Conservation (phyloP, 345 rosid genomes). For the Citropsis articulata region DNA sequence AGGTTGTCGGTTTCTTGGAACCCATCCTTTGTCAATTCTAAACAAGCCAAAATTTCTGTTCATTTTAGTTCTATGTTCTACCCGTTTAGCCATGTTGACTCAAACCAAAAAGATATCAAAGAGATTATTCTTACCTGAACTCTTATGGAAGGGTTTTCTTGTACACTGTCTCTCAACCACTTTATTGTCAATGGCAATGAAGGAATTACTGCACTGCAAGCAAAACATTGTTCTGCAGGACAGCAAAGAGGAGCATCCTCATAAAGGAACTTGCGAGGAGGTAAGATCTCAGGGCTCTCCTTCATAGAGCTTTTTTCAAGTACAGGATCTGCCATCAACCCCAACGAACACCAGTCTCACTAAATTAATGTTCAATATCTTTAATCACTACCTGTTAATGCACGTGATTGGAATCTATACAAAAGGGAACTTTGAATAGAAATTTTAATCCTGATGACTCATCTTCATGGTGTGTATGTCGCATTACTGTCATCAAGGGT, state of each 20-base stretch:
- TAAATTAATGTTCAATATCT: not conserved
- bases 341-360: not conserved
- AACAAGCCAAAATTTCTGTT: not conserved
- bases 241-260: constrained; percentile 47
- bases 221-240: constrained; percentile 29
- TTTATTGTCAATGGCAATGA: constrained; percentile 53
- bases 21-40: not conserved
- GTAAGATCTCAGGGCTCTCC: constrained; percentile 34
- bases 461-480: not conserved
- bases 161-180: constrained; percentile 54
- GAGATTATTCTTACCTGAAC: constrained; percentile 35
- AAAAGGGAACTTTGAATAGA: not conserved
- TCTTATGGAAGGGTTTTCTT: constrained; percentile 44
- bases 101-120: not conserved
- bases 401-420: not conserved
- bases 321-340: constrained; percentile 34
- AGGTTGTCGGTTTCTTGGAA: not conserved
- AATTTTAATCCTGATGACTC: not conserved
- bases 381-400: not conserved
- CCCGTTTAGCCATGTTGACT: not conserved
- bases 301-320: constrained; percentile 33
- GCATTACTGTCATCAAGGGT: not conserved
- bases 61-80: not conserved
- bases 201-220: constrained; percentile 50
- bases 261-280: constrained; percentile 51